Evolutionary conservation across 2,329 filamentous ascomycete species (phyloP), one percentile per base, ranked within the genome.

Genomic region (Beauveria australis): DNA sequence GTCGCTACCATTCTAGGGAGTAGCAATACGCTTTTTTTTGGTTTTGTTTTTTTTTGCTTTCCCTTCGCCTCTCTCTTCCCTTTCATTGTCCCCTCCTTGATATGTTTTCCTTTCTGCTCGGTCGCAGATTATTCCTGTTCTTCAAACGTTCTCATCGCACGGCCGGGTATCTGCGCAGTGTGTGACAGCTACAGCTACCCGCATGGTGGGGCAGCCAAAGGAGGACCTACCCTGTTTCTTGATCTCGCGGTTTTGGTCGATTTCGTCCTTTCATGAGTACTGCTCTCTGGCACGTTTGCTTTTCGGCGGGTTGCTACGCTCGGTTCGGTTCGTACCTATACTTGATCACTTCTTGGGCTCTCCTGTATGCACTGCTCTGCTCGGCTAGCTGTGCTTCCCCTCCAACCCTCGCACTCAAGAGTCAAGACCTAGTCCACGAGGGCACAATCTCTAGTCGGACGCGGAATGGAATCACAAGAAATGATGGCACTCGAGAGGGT

Each of bases 171-270:
- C 9, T 28, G 16, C 9, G 24, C n/a, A 33, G n/a, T 26, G 8
- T 37, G 33, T 14, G 33, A 37, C 33, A 37, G 33, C 33, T 37
- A 37, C 33, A 37, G 12, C 33, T 14, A 37, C 33, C 33, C 16
- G 14, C 28, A 22, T 49, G 33, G 54, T 49, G 54, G 54, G 54
- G 44, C 54, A 40, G 43, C 43, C 10, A 33, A 12, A n/a, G 16
- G 19, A 56, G 47, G 7, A 28, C 53, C 44, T 57, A 57, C 54
- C 54, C 54, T 57, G 33, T 49, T 49, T n/a, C 30, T 49, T 12
- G 22, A 19, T 18, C 30, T 49, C 43, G 16, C 54, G 33, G 41
- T 33, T 18, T 41, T 18, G 30, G n/a, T 28, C 12, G 19, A 41
- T 57, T 16, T 37, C 28, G 37, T 47, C 28, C 2, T 37, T 12